Base-by-base conservation (phyloP, 176 grass and related monocot species). In the Coix lacrymajobi region DNA sequence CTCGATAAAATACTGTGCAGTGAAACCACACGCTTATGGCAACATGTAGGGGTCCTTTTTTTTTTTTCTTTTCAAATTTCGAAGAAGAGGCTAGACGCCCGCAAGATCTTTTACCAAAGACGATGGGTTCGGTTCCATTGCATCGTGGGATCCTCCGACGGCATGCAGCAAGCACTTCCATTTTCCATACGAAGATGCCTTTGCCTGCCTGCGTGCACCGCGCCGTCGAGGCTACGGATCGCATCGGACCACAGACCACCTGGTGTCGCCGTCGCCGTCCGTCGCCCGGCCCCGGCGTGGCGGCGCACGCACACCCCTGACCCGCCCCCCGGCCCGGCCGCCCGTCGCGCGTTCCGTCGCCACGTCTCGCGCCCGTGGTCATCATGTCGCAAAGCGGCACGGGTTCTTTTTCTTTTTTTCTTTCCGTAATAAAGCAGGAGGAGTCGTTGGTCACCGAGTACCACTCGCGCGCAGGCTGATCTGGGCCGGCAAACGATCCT, bases 261-360 rank as follows among this genome's bases (percentile, higher is more conserved):
- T 49, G 81, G 57, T 71, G 30, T 8, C 71, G 71, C 44, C 70
- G 25, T 26, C 79, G 79, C 48, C 46, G 69, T n/a, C n/a, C n/a
- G n/a, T 40, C 17, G 44, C 28, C 52, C 56, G 10, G 3, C 26
- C 3, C 10, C 56, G 52, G 56, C 28, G 38, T 48, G 75, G 65
- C 74, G 83, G 75, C 66, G 83, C 65, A 10, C 66, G 39, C 75
- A 78, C 75, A 79, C n/a, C 71, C 20, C 26, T 13, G n/a, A 11
- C n/a, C 11, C 25, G 66, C 6, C 12, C 4, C 25, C 6, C 34
- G 12, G 11, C 32, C 73, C n/a, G n/a, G 11, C 20, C 66, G 34
- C n/a, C 22, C 20, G 12, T 25, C 56, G 56, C 56, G n/a, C 56
- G n/a, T 9, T 54, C 51, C 19, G 51, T 52, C 17, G 49, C 49